Base-by-base conservation (phyloP, 1,284 basidiomycete genomes). In the Mycena sp. region DNA sequence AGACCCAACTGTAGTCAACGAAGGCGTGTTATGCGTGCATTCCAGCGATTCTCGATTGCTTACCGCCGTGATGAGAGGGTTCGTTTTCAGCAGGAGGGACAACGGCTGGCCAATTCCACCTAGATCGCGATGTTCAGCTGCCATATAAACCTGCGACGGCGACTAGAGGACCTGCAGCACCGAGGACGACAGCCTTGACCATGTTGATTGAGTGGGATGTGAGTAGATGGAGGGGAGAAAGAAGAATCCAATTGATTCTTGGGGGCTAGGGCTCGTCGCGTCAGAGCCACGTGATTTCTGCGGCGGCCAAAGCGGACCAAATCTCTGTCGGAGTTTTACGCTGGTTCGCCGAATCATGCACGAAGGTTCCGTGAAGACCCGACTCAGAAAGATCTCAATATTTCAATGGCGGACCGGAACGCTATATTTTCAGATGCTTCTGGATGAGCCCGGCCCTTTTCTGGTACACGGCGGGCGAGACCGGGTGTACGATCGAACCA, bases 41-140 rank as follows among this genome's bases (percentile, higher is more conserved):
- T 32, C 46, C 44, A 10, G 40, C 16, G 40, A 41, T 16, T 55
- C 38, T 40, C 32, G 56, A 48, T 49, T 28, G 66, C 70, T 55
- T 72, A 91, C 91, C 82, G 90, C 85, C 60, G 92, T 93, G 74
- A 99, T 85, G 67, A 88, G 82, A 35, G 92, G 86, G 82, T 95
- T 93, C 67, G 84, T 79, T 85, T 98, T 98, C 77, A 98, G 87
- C 57, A 98, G 84, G 61, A 98, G 88, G 49, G 95, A 91, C 75
- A 98, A 85, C 66, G 95, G 95, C 81, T 98, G 96, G 75, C 96
- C 95, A 75, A 96, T 96, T 77, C 91, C 94, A 78, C 89, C 92
- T 93, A 73, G 52, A 48, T 28, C 29, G 32, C 32, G 29, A 35
- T 41, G 38, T 49, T 56, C 16, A 65, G 32, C n/a, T n/a, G n/a